Conservation (phyloP, 83 land plant genomes). For the Larix sibirica region DNA sequence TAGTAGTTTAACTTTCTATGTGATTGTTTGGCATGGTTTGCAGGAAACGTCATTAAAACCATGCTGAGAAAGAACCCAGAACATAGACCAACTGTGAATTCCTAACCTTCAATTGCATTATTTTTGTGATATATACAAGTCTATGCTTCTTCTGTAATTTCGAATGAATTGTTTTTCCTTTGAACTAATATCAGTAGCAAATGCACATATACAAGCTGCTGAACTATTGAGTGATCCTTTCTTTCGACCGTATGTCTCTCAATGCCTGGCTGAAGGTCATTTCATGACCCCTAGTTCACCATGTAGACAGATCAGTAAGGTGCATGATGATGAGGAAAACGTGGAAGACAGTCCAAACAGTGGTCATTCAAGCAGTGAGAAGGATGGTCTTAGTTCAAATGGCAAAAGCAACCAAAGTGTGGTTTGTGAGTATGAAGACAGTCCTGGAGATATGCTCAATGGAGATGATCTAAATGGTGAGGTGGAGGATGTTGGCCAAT, state of each 20-base stretch:
- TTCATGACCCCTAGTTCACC: conserved; percentile 41
- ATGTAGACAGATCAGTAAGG: conserved; percentile 30
- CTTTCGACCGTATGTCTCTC: conserved; percentile 69
- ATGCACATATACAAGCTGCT: conserved; percentile 56
- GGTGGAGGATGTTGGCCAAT: conserved; percentile 11
- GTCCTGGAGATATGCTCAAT: conserved; percentile 24
- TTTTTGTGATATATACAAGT: conserved; percentile 1
- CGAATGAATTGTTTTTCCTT: neutral
- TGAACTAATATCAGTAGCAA: neutral
- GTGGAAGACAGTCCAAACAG: conserved; percentile 64
- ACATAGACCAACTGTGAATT: conserved; percentile 87
- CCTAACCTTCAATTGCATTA: neutral
- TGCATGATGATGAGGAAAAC: conserved; percentile 25
- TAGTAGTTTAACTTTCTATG: neutral
- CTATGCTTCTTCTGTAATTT: neutral
- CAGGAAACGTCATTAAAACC: conserved; percentile 92
- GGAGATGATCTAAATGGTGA: conserved; percentile 14
- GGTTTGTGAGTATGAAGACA: conserved; percentile 19
- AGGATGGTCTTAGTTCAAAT: conserved; percentile 48
- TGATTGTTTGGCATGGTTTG: neutral
- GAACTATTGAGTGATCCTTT: conserved; percentile 85
- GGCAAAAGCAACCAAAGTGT: conserved; percentile 26
- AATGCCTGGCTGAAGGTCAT: conserved; percentile 60
- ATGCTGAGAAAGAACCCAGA: conserved; percentile 99
- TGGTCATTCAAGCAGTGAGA: conserved; percentile 61